Base-by-base conservation (phyloP, 345 rosid genomes). In the Geranium brycei region DNA sequence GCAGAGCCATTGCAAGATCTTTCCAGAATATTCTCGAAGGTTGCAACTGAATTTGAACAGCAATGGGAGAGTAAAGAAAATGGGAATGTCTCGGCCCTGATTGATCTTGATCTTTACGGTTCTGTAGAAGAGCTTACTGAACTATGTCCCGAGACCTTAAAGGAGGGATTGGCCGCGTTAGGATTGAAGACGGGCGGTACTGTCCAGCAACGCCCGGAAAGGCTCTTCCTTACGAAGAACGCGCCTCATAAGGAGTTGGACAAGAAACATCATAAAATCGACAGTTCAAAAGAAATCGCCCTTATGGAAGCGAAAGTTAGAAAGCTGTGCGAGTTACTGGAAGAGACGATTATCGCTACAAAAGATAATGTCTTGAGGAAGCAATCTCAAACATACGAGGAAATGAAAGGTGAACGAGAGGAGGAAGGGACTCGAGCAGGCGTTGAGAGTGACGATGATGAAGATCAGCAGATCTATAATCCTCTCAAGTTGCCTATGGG, bases 401-500 rank as follows among this genome's bases (percentile, higher is more conserved):
- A 93, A 79, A 91, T 91, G 87, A 95, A 91, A 74, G 91, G 83
- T 67, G 99, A 93, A 66, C 95, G 95, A 7, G 95, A 88, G 76
- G 99, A 88, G 96, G 99, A 91, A 73, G 99, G 88, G 79, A 82
- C 82, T 32, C 91, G 83, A 61, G 92, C 86, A 31, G 97, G 88
- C 74, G 75, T 83, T 64, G 99, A 95, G 77, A 95, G 99, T 72
- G 97, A 88, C 61, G 28, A 23, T 2, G 99, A 95, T n/a, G 99
- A 95, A 0, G 99, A 95, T 18, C 91, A 87, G 60, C 88, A 87
- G 78, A 81, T 95, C 28, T 95, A 91, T 74, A 95, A 91, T 73
- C 99, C 97, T 14, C 86, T 95, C 59, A 95, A 87, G 69, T 74
- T 95, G 70, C 97, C 99, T 17, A 91, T 91, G 95, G 97, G 97